A percentile compares a stretch with the other conserved stretches of the same genome.
Conservation (phyloP, 2,329 filamentous ascomycete genomes). For the Alternaria burnsii region DNA sequence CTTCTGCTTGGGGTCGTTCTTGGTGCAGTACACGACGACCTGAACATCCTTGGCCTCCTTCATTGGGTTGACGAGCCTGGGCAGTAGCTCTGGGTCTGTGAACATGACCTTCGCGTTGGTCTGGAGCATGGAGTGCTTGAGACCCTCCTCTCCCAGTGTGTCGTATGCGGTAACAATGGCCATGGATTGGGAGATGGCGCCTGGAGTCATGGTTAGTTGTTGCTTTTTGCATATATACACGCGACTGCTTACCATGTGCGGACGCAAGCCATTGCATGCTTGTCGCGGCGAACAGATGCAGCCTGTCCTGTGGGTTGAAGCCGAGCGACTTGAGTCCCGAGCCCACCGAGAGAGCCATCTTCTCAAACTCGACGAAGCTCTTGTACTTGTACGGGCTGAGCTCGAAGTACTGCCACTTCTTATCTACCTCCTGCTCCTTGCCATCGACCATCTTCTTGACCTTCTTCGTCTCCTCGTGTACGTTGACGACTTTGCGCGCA, state of each 20-base stretch:
- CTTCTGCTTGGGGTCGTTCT: conserved; percentile 60
- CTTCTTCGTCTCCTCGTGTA: conserved; percentile 86
- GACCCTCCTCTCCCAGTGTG: conserved; percentile 83
- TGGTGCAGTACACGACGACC: conserved; percentile 67
- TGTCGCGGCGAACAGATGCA: conserved; percentile 85
- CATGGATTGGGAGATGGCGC: conserved; percentile 81
- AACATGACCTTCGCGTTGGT: conserved; percentile 85
- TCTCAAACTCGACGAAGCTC: conserved; percentile 81
- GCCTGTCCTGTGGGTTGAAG: conserved; percentile 69
- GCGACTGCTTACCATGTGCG: conserved; percentile 68
- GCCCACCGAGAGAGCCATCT: conserved; percentile 73
- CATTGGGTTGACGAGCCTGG: conserved; percentile 62
- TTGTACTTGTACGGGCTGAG: conserved; percentile 78
- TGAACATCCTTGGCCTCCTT: conserved; percentile 65
- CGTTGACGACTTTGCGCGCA: conserved; percentile 75
- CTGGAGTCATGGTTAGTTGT: conserved; percentile 40
- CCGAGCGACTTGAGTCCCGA: conserved; percentile 79
- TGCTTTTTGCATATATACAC: background rate
- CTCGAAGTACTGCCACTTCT: conserved; percentile 92
- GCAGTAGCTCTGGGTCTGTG: conserved; percentile 78
- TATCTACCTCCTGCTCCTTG: conserved; percentile 79
- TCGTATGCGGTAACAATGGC: conserved; percentile 95
- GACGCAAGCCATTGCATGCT: conserved; percentile 85
- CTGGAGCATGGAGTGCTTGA: conserved; percentile 85
- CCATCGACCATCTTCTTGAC: conserved; percentile 88